phyloP scores from a whole-genome alignment of 139 green algal genomes.

The Yamagishiella unicocca region DNA sequence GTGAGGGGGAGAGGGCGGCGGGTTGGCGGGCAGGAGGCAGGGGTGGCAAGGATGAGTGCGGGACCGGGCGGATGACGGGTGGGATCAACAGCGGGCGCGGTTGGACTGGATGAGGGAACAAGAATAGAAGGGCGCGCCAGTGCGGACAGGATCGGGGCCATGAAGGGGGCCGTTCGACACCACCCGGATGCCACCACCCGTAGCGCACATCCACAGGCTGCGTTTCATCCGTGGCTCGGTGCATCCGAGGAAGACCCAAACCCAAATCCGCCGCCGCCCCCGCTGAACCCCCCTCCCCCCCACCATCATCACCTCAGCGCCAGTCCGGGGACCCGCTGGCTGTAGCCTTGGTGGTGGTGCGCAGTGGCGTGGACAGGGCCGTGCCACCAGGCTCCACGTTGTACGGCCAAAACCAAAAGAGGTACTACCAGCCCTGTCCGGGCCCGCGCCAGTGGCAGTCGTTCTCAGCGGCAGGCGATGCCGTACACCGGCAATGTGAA shows the following conservation, averaged over 20 bases:
- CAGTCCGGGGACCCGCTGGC: background rate
- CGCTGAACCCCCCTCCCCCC: background rate
- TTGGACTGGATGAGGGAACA: no score
- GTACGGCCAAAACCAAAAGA: background rate
- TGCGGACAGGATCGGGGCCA: background rate
- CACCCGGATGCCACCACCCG: no score
- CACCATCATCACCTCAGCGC: background rate
- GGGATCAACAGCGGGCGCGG: no score
- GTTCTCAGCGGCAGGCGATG: background rate
- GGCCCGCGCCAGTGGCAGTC: constrained; percentile 4
- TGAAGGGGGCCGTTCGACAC: background rate
- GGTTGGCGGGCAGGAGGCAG: background rate
- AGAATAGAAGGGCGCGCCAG: no score
- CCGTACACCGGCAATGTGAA: background rate
- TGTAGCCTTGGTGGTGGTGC: background rate
- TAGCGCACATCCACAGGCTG: background rate
- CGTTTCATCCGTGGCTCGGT: background rate
- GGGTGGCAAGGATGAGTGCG: background rate
- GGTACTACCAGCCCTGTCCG: background rate
- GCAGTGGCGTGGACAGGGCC: background rate
- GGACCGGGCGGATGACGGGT: background rate
- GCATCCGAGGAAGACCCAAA: background rate
- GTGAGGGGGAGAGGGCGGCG: background rate
- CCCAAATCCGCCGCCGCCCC: background rate
- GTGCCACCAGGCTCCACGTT: background rate